These are phyloP conservation scores for Komagataella ulmi DNA, from an alignment of 805 yeast species.

Conservation along the genomic window DNA sequence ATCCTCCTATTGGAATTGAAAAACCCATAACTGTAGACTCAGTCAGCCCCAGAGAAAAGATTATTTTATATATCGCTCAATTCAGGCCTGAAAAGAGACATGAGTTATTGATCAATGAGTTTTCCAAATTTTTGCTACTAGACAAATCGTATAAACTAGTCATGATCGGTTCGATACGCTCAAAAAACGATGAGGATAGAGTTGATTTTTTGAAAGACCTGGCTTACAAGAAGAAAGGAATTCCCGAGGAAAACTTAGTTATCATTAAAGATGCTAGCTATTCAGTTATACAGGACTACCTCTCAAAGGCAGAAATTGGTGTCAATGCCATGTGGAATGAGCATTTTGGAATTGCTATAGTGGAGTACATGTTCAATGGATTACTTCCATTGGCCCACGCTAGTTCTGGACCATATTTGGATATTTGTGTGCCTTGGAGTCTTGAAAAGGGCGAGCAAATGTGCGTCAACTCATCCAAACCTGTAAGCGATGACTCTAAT, in stretches of 20 bases:
- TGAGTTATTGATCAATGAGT: conserved; percentile 51
- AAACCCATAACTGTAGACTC: conserved; percentile 12
- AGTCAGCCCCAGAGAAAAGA: conserved; percentile 18
- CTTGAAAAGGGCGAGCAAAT: conserved; percentile 13
- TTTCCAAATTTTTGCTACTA: conserved; percentile 27
- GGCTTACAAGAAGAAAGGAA: conserved; percentile 24
- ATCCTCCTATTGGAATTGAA: conserved; percentile 86
- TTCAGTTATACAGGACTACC: conserved; percentile 37
- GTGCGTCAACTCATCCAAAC: background rate
- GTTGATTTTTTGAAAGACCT: conserved; percentile 34
- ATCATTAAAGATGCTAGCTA: conserved; percentile 70
- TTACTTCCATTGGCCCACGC: conserved; percentile 85
- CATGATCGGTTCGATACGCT: conserved; percentile 77
- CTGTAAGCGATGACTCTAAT: conserved; percentile 17
- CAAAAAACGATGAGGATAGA: conserved; percentile 45
- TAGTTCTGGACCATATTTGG: conserved; percentile 88
- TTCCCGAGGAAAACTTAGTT: conserved; percentile 19
- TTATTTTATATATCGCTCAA: conserved; percentile 67
- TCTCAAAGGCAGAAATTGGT: conserved; percentile 56
- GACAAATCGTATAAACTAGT: conserved; percentile 40
- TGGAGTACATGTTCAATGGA: conserved; percentile 82
- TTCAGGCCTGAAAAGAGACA: conserved; percentile 95
- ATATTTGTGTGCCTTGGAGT: conserved; percentile 60
- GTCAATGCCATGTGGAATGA: conserved; percentile 99
- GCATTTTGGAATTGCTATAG: conserved; percentile 96